Conservation (phyloP, 2,329 filamentous ascomycete genomes). For the Didymella pinodella region DNA sequence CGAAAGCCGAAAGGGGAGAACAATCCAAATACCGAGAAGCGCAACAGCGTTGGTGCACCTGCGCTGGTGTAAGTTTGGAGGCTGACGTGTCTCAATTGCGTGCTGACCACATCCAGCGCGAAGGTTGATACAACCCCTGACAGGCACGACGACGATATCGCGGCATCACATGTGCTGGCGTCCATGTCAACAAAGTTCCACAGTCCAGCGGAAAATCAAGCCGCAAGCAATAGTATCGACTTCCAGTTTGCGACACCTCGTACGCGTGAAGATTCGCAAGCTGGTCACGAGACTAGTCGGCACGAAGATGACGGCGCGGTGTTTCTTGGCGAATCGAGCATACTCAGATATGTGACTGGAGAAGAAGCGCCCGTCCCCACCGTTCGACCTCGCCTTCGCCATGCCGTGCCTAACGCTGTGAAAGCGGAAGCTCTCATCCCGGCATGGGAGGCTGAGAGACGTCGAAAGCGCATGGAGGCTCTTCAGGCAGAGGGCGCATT, state of each 20-base stretch:
- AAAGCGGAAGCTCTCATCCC: conserved; percentile 49
- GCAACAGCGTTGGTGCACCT: conserved; percentile 10
- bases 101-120: conserved; percentile 11
- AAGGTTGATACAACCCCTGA: conserved; percentile 25
- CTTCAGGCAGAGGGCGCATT: conserved; percentile 55
- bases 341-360: conserved; percentile 58
- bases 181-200: conserved; percentile 41
- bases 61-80: conserved; percentile 18
- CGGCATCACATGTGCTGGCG: conserved; percentile 41
- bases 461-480: conserved; percentile 46
- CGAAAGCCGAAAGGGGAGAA: conserved; percentile 32
- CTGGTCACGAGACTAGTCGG: conserved; percentile 25
- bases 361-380: conserved; percentile 37
- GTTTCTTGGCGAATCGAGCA: conserved; percentile 59
- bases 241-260: conserved; percentile 28
- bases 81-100: neutral
- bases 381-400: conserved; percentile 34
- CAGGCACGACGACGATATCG: conserved; percentile 40
- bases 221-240: conserved; percentile 17
- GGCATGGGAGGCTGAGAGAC: conserved; percentile 48
- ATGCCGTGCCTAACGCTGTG: conserved; percentile 46
- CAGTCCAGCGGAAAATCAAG: conserved; percentile 28
- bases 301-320: conserved; percentile 39
- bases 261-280: conserved; percentile 21
- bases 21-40: conserved; percentile 16